Evolutionary conservation across 2,329 filamentous ascomycete species (phyloP), one percentile per base, ranked within the genome.

Genomic region (Atkinsonella texensis): DNA sequence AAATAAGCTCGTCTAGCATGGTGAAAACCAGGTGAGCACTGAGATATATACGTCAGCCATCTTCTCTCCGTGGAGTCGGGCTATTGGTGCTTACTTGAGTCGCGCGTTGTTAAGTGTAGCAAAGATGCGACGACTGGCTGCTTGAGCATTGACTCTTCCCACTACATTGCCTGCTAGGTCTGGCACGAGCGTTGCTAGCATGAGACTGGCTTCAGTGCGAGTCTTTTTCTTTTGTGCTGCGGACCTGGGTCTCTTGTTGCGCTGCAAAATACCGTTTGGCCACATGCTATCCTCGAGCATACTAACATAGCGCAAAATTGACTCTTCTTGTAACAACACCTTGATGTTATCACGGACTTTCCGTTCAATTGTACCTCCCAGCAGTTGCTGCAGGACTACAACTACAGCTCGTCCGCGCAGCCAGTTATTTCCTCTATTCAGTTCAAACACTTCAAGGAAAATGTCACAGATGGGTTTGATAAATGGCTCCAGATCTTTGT

Each of bases 381-480:
- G 81, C 6, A 98, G 79, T 67, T 98, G 93, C 63, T 98, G 93
- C 18, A 98, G 76, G 2, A 98, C 91, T 10, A 98, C 89, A 4
- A 98, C 91, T 1, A 97, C 93, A 0, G 93, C 93, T 20, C 93
- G 83, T 1, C 93, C 94, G 41, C 94, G 86, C 4, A 98, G 80
- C 94, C 93, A 98, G 67, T 95, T 97, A 68, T 94, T 96, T 41
- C 91, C 90, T 54, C 85, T 84, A 66, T 96, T 95, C 40, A 98
- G 77, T 63, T 95, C 90, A 63, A 98, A 98, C 0, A 89, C 81
- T 65, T 98, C 93, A 15, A 98, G 79, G 69, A 98, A 98, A 54
- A 98, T 84, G 66, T 98, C 93, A 68, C 90, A 96, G 55, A 98
- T 96, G 4, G 93, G 94, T 65, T 96, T 98, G 61, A 98, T 93